Base-by-base conservation (phyloP, 495 filamentous ascomycete genomes). In the Corynascus novoguineensis region DNA sequence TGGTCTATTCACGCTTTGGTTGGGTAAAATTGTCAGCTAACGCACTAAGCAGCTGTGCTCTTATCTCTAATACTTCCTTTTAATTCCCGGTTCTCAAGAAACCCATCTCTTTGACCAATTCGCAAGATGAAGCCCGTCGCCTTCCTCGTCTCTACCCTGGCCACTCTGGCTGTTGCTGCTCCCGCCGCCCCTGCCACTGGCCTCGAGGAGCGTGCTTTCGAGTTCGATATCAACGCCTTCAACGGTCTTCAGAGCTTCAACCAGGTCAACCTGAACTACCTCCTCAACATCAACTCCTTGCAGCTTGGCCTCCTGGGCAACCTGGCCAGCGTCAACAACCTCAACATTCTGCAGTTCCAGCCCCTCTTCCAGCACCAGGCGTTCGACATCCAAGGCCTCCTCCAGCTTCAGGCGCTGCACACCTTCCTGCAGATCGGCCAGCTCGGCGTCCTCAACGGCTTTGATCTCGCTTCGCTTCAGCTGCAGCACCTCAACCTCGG, bases 201-300 rank as follows among this genome's bases (percentile, higher is more conserved):
- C 27, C 42, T 61, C 42, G 64, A 65, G 37, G 59, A 71, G 65
- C 71, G 71, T 45, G 5, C 55, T 12, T 32, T 47, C 55, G 24
- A 21, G n/a, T 61, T 75, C 57, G 70, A 77, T 53, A 37, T 73
- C 47, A 58, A 48, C 46, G 11, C 58, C 25, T 64, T 78, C 71
- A 73, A 74, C 61, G 60, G 69, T 65, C 65, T 77, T 59, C 57
- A 60, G 40, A 48, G 12, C 60, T 75, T 76, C 61, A 61, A 60
- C 55, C 73, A 75, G 65, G 60, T 69, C 64, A 70, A 78, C 67
- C 67, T 78, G 35, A 68, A 73, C 67, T 76, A 78, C 66, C 65
- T 78, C 37, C 65, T 70, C 60, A 71, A 68, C 63, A 66, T 78
- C 68, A 76, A 77, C 69, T 42, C 52, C 14, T 66, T 76, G 53